Evolutionary conservation across 345 rosid species (phyloP), one percentile per base, ranked within the genome.

Genomic region (Hypericum perforatum): DNA sequence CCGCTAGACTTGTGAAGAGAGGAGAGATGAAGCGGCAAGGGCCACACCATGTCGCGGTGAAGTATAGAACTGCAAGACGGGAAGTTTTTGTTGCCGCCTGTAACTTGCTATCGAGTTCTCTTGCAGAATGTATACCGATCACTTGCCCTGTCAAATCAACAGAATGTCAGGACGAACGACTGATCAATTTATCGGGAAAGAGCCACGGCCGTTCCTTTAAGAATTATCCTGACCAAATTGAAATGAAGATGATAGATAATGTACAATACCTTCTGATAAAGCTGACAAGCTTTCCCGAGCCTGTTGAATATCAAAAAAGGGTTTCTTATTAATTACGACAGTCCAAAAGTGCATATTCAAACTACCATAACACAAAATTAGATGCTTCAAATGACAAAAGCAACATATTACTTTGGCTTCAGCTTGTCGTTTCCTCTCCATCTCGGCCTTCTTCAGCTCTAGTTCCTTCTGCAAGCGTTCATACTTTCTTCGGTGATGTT

Each of bases 11-110:
- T 41, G 86, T 70, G 60, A 74, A 86, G 44, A 78, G 66, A n/a
- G 97, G 95, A 57, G 94, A 79, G 70, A 89, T 82, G 76, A 80
- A 70, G 9, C 86, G 94, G 66, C 95, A 89, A 4, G 95, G 97
- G 36, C 94, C 95, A 45, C 97, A 90, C 97, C 97, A 90, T 38
- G 86, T 67, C 39, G 97, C 95, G 3, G 97, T 90, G 65, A 90
- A 90, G 74, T 90, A 90, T 43, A 90, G 51, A 61, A 90, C 73
- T 39, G 78, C 72, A 59, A 90, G 82, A 11, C 95, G 86, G 1
- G 83, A 89, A 47, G 84, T 68, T 70, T 61, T 80, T 43, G 78
- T 70, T 16, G 88, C 86, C 5, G 88, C 89, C 63, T 70, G 77
- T 70, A 78, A 41, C 64, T 80, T 86, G 39, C 69, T 65, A 45